These are phyloP conservation scores for Hura crepitans DNA, from an alignment of 441 rosid genomes.

Conservation along the genomic window DNA sequence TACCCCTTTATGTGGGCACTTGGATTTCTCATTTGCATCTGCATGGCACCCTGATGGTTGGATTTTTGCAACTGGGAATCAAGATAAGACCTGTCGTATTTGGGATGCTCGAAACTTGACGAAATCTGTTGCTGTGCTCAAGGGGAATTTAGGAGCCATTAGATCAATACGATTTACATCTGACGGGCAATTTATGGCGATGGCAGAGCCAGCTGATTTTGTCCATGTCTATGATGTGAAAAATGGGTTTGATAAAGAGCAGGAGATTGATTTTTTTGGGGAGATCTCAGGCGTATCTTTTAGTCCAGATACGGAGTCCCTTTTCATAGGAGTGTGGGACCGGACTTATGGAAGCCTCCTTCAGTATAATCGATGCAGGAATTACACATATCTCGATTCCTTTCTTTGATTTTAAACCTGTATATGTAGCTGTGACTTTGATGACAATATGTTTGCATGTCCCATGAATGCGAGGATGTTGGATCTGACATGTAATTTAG, in stretches of 20 bases:
- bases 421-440: conserved; percentile 12
- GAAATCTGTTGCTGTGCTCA: conserved; percentile 46
- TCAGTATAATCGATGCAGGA: conserved; percentile 46
- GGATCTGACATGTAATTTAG: conserved; percentile 13
- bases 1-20: conserved; percentile 39
- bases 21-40: conserved; percentile 60
- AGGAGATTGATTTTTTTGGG: conserved; percentile 58
- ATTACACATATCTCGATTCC: conserved; percentile 36
- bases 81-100: conserved; percentile 53
- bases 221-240: conserved; percentile 49
- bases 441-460: conserved; percentile 16
- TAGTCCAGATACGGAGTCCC: conserved; percentile 55
- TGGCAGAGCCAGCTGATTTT: conserved; percentile 59
- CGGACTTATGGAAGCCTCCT: conserved; percentile 62
- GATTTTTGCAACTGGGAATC: conserved; percentile 59
- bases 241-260: conserved; percentile 48
- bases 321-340: conserved; percentile 54
- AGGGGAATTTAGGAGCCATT: conserved; percentile 57
- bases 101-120: conserved; percentile 54
- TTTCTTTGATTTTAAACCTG: conserved; percentile 29
- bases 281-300: conserved; percentile 55
- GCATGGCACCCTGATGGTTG: conserved; percentile 57
- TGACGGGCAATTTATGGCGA: conserved; percentile 52
- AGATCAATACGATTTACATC: conserved; percentile 45
- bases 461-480: conserved; percentile 15